Percentiles rank a stretch among this genome's conserved stretches.
phyloP scores from a whole-genome alignment of 805 yeast genomes.

The Barnettozyma sp. region DNA sequence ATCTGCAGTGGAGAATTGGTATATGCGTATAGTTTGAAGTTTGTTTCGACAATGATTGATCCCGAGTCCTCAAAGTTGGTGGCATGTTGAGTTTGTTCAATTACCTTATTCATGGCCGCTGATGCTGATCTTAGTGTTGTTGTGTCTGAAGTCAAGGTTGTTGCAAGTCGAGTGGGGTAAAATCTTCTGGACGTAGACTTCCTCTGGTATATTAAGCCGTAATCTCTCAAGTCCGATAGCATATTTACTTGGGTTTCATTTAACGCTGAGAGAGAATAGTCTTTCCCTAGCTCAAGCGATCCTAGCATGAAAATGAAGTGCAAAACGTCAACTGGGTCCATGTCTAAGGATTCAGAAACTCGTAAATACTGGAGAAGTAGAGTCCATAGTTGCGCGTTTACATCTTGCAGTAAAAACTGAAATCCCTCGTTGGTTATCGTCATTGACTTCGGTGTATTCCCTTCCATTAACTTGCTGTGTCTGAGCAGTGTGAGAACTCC shows the following conservation, averaged over 20 bases:
- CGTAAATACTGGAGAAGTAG: slow-evolving; percentile 79
- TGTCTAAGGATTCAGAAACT: slow-evolving; percentile 72
- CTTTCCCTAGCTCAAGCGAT: slow-evolving; percentile 83
- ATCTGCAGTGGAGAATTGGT: slow-evolving; percentile 92
- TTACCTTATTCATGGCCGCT: slow-evolving; percentile 64
- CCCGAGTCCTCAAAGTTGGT: slow-evolving; percentile 38
- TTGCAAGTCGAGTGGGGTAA: slow-evolving; percentile 87
- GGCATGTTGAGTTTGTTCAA: slow-evolving; percentile 30
- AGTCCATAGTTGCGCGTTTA: slow-evolving; percentile 93
- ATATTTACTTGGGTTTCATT: slow-evolving; percentile 77
- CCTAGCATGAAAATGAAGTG: slow-evolving; percentile 93
- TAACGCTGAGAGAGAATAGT: slow-evolving; percentile 64
- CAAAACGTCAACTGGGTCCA: slow-evolving; percentile 94
- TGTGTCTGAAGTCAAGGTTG: slow-evolving; percentile 82
- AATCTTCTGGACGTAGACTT: slow-evolving; percentile 54
- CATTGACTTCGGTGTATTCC: slow-evolving; percentile 36
- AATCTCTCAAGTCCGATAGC: slow-evolving; percentile 86
- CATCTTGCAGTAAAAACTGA: slow-evolving; percentile 88
- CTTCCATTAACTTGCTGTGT: slow-evolving; percentile 86
- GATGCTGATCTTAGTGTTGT: slow-evolving; percentile 67
- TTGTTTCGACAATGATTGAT: slow-evolving; percentile 84
- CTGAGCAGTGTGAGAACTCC: slow-evolving; percentile 72
- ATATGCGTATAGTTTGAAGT: slow-evolving; percentile 87
- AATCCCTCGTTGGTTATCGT: slow-evolving; percentile 87
- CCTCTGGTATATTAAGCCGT: slow-evolving; percentile 77